A percentile compares a stretch with the other conserved stretches of the same genome.
Conservation (phyloP, 106 monocot species). For the Dioscorea alata region DNA sequence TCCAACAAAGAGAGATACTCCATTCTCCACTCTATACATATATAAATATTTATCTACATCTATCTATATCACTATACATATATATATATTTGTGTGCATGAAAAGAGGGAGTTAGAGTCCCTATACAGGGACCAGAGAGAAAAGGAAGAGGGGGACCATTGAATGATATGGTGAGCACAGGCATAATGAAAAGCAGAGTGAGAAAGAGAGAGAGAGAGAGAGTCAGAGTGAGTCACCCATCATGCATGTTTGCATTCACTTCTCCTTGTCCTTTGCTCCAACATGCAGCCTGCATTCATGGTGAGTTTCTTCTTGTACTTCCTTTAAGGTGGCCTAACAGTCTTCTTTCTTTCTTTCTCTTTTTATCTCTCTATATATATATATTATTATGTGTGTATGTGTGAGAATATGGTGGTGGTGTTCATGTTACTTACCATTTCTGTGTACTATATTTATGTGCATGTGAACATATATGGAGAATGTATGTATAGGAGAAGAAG, state of each 20-base stretch:
- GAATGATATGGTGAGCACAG: neutral
- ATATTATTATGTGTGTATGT: too few species aligned
- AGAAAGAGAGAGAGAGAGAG: too few species aligned
- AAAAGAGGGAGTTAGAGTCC: conserved; percentile 5
- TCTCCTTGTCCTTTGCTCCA: neutral
- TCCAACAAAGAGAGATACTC: conserved; percentile 6
- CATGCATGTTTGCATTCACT: conserved; percentile 10
- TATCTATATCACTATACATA: neutral
- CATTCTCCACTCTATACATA: neutral
- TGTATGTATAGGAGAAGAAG: neutral
- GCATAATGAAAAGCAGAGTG: neutral
- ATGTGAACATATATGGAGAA: neutral
- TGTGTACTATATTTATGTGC: neutral
- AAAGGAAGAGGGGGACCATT: conserved; percentile 6
- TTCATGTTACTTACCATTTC: neutral
- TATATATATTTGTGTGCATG: neutral
- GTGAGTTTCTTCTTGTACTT: neutral
- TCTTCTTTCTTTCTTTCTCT: too few species aligned
- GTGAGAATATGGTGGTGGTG: too few species aligned
- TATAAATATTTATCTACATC: neutral
- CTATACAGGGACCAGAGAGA: neutral
- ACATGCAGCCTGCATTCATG: neutral
- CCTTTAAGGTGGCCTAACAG: too few species aligned
- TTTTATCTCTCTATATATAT: neutral
- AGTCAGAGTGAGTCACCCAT: neutral